These are phyloP conservation scores for Chloranthus sessilifolius DNA, from an alignment of 164 flowering plant species.

Conservation along the genomic window DNA sequence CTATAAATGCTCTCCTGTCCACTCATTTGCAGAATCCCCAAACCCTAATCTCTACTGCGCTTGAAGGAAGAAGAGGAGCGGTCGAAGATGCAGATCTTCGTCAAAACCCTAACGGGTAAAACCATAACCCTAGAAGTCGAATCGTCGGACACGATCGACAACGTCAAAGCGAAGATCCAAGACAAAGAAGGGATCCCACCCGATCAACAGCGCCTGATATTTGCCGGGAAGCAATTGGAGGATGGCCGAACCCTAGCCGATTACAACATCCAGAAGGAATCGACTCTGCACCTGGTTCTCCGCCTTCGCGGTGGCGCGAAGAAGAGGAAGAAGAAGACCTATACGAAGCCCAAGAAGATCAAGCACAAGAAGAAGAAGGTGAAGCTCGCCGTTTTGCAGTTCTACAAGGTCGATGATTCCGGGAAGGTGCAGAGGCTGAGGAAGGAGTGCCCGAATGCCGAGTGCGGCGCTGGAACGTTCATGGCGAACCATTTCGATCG, in stretches of 20 bases:
- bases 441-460: conserved; percentile 68
- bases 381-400: conserved; percentile 58
- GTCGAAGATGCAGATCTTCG: conserved; percentile 77
- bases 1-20: too few species aligned
- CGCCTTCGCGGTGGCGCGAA: conserved; percentile 33
- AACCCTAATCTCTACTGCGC: too few species aligned
- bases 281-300: conserved; percentile 26
- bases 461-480: conserved; percentile 68
- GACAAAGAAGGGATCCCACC: conserved; percentile 67
- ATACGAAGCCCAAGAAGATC: conserved; percentile 67
- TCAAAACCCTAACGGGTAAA: conserved; percentile 69
- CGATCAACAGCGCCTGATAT: conserved; percentile 57
- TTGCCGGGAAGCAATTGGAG: conserved; percentile 65
- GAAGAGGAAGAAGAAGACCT: conserved; percentile 69
- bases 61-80: too few species aligned
- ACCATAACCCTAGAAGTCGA: conserved; percentile 66
- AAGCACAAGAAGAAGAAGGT: conserved; percentile 72
- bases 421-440: conserved; percentile 61
- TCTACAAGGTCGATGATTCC: conserved; percentile 61
- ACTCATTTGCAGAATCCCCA: too few species aligned
- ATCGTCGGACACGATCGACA: conserved; percentile 55
- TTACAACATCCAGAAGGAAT: conserved; percentile 64
- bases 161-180: conserved; percentile 59
- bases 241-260: conserved; percentile 59
- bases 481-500: conserved; percentile 68